Conservation (phyloP, 352 stramenopile species). For the Pythium dissimile region DNA sequence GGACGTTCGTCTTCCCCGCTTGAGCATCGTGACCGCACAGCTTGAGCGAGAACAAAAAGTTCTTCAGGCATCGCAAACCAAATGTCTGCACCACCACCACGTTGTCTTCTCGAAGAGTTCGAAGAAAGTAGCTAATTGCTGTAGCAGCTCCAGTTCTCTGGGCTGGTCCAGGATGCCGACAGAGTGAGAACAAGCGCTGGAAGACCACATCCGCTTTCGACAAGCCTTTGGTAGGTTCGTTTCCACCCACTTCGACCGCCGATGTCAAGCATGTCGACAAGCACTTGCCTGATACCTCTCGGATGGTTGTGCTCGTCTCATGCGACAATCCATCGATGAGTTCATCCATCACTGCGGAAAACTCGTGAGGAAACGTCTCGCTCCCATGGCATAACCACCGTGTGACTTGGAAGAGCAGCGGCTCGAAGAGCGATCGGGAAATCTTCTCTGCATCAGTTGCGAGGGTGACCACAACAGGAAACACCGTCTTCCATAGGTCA, state of each 20-base stretch:
- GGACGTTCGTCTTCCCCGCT: constrained; percentile 26
- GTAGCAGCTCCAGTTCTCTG: constrained; percentile 63
- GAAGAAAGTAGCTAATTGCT: constrained; percentile 68
- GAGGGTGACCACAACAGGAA: constrained; percentile 49
- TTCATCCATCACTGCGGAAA: constrained; percentile 54
- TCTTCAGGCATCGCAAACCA: constrained; percentile 62
- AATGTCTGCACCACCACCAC: constrained; percentile 44
- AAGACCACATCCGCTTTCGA: constrained; percentile 52
- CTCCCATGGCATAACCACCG: constrained; percentile 61
- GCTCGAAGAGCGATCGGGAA: constrained; percentile 63
- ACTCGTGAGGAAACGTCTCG: constrained; percentile 66
- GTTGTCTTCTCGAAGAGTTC: constrained; percentile 57
- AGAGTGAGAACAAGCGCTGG: constrained; percentile 69
- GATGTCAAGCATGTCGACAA: constrained; percentile 50
- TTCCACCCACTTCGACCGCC: constrained; percentile 25
- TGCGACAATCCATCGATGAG: constrained; percentile 53
- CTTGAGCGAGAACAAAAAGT: constrained; percentile 58
- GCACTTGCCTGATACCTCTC: constrained; percentile 60
- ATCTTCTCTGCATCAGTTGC: constrained; percentile 72
- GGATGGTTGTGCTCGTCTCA: constrained; percentile 41
- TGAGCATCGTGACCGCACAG: constrained; percentile 45
- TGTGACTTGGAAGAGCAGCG: constrained; percentile 68
- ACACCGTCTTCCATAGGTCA: constrained; percentile 46
- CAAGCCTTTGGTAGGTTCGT: constrained; percentile 12
- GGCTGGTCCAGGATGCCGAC: constrained; percentile 49